Percentiles rank a stretch among this genome's conserved stretches.
Evolutionary conservation across 2,329 filamentous ascomycete genomes (phyloP).

Genomic region (Colletotrichum viniferum): DNA sequence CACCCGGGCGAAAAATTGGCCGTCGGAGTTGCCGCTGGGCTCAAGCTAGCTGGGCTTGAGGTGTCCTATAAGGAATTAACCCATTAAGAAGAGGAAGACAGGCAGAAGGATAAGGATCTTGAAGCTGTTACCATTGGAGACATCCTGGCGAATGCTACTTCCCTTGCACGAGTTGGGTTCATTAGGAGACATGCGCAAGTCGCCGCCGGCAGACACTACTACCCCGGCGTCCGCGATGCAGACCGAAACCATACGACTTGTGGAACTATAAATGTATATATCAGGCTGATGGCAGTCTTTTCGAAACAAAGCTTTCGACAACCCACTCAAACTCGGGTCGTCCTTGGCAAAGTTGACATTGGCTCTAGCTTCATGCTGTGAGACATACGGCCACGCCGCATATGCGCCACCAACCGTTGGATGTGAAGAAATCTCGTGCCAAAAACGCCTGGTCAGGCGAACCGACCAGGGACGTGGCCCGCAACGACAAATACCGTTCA

Average conservation of each 20-base stretch:
- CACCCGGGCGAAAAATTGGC: neutral
- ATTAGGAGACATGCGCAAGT: neutral
- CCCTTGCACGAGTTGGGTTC: accelerated
- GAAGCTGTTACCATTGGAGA: neutral
- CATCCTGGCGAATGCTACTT: accelerated
- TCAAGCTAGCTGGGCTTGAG: neutral
- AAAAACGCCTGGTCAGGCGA: neutral
- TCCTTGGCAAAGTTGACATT: neutral
- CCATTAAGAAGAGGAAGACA: neutral
- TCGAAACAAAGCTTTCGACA: neutral
- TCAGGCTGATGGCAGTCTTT: neutral
- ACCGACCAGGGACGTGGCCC: neutral
- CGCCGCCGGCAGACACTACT: neutral
- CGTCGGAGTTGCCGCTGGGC: neutral
- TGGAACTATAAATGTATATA: accelerated
- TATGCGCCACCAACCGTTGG: neutral
- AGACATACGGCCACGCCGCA: neutral
- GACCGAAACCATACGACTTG: neutral
- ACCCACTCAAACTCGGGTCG: neutral
- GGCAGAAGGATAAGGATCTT: neutral
- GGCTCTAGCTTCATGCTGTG: neutral
- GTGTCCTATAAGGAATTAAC: neutral
- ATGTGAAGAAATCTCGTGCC: neutral
- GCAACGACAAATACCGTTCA: neutral
- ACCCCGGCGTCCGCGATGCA: neutral